A percentile compares a stretch with the other conserved stretches of the same genome.
These are phyloP conservation scores for Fistulinella prunicolor DNA, from an alignment of 768 basidiomycete species.

Conservation along the genomic window DNA sequence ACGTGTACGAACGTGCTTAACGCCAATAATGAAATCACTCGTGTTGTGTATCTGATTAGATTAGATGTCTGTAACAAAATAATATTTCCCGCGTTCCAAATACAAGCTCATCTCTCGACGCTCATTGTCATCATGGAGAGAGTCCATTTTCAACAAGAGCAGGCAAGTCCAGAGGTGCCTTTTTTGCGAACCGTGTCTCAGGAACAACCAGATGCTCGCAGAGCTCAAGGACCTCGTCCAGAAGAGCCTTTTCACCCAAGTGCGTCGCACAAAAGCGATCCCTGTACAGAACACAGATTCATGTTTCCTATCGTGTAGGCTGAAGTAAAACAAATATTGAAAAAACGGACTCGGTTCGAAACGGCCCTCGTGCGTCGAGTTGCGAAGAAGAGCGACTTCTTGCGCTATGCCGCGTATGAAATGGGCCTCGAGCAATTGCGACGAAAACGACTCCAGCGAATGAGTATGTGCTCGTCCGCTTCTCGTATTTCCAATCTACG, in stretches of 20 bases:
- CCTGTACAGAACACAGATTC: neutral
- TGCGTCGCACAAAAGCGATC: constrained; percentile 33
- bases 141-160: constrained; percentile 92
- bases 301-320: constrained; percentile 37
- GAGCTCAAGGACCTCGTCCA: constrained; percentile 92
- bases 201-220: constrained; percentile 70
- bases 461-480: constrained; percentile 48
- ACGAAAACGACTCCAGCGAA: constrained; percentile 66
- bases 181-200: constrained; percentile 1
- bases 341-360: constrained; percentile 81
- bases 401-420: constrained; percentile 91
- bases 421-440: constrained; percentile 82
- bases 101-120: neutral
- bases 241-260: constrained; percentile 79
- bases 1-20: constrained; percentile 1
- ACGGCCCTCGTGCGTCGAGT: constrained; percentile 78
- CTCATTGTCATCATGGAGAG: constrained; percentile 69
- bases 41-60: constrained; percentile 23
- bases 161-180: constrained; percentile 40
- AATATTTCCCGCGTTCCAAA: constrained; percentile 7
- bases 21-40: neutral
- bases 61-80: constrained; percentile 5
- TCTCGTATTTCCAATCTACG: neutral
- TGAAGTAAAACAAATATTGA: constrained; percentile 83
- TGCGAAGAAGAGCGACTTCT: constrained; percentile 82